Percentiles rank a stretch among this genome's conserved stretches.
These are phyloP conservation scores for Botrytis cinerea DNA, from an alignment of 2,329 filamentous ascomycete species.

Conservation along the genomic window DNA sequence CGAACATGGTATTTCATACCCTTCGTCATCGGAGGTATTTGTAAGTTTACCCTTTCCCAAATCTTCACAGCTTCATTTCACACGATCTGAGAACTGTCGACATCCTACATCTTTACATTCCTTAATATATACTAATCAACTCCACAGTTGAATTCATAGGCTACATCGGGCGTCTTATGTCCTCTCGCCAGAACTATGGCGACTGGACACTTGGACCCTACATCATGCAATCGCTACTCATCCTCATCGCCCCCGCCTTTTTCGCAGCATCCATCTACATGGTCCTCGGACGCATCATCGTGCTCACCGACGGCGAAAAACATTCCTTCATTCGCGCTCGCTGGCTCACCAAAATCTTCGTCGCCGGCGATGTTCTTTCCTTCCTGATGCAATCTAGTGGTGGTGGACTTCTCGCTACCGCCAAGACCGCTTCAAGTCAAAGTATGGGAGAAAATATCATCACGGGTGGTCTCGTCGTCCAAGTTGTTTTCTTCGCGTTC, in stretches of 20 bases:
- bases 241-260: slow-evolving; percentile 46
- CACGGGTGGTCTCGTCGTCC: slow-evolving; percentile 50
- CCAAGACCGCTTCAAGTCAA: slow-evolving; percentile 28
- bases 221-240: slow-evolving; percentile 43
- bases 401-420: slow-evolving; percentile 30
- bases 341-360: slow-evolving; percentile 49
- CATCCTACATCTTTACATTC: not conserved
- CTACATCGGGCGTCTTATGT: slow-evolving; percentile 41
- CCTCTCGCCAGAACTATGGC: slow-evolving; percentile 30
- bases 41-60: not conserved
- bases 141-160: slow-evolving; percentile 46
- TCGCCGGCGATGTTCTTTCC: slow-evolving; percentile 48
- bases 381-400: slow-evolving; percentile 46
- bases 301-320: slow-evolving; percentile 42
- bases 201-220: slow-evolving; percentile 39
- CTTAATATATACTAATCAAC: slow-evolving; percentile 30
- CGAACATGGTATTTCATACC: slow-evolving; percentile 39
- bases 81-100: not conserved
- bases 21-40: slow-evolving; percentile 37
- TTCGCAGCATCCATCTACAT: slow-evolving; percentile 47
- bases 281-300: slow-evolving; percentile 46
- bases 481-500: slow-evolving; percentile 54
- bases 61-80: not conserved
- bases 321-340: slow-evolving; percentile 42
- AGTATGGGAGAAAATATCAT: slow-evolving; percentile 47